A percentile compares a stretch with the other conserved stretches of the same genome.
Conservation (phyloP, 2,329 filamentous ascomycete species). For the Pseudogymnoascus sp. region DNA sequence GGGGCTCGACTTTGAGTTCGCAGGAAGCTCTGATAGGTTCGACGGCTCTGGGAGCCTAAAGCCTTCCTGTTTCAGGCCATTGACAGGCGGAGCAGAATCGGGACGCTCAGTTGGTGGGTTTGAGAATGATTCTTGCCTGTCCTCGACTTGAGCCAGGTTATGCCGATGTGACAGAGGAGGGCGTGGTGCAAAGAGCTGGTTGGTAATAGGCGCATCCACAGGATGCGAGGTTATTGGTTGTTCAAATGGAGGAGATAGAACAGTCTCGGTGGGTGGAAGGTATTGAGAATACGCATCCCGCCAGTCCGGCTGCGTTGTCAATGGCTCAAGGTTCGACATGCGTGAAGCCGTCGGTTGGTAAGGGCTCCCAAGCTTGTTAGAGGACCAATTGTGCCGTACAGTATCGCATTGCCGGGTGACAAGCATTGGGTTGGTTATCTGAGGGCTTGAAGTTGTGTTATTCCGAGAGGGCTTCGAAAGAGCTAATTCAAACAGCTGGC, state of each 20-base stretch:
- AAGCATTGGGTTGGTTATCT: slow-evolving; percentile 28
- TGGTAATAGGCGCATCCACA: slow-evolving; percentile 18
- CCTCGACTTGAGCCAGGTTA: slow-evolving; percentile 23
- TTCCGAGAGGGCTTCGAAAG: slow-evolving; percentile 2
- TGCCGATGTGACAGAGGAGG: slow-evolving; percentile 29
- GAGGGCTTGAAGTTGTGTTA: slow-evolving; percentile 3
- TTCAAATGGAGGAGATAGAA: slow-evolving; percentile 25
- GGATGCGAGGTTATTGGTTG: slow-evolving; percentile 24
- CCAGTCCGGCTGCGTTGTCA: slow-evolving; percentile 33
- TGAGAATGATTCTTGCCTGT: slow-evolving; percentile 22
- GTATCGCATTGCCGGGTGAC: slow-evolving; percentile 34
- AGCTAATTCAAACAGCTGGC: slow-evolving; percentile 8
- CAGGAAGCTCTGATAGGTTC: background rate
- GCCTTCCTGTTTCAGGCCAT: background rate
- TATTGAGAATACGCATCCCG: slow-evolving; percentile 32
- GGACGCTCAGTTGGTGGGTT: slow-evolving; percentile 25
- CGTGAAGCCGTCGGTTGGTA: slow-evolving; percentile 31
- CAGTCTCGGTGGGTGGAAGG: slow-evolving; percentile 27
- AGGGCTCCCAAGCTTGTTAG: slow-evolving; percentile 32
- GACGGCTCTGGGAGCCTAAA: slow-evolving; percentile 4
- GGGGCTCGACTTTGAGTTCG: background rate
- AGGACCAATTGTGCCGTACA: slow-evolving; percentile 34
- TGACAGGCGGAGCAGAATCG: slow-evolving; percentile 25
- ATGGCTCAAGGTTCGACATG: slow-evolving; percentile 34
- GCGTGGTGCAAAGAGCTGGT: slow-evolving; percentile 16